phyloP scores from a whole-genome alignment of 192 early-diverging fungal species.

The Pilobolus umbonatus region DNA sequence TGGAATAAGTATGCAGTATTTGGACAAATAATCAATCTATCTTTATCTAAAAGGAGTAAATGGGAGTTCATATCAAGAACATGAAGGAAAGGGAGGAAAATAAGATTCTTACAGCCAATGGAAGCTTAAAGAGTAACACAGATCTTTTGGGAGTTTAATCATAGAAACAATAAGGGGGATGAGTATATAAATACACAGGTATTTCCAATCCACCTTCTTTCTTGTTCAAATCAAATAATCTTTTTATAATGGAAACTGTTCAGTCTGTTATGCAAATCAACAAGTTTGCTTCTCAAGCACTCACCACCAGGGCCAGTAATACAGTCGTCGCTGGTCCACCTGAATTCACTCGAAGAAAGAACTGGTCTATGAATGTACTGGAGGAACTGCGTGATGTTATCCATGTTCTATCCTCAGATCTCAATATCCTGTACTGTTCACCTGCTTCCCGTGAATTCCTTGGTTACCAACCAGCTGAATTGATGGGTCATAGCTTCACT shows the following conservation, averaged over 20 bases:
- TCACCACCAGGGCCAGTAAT: neutral
- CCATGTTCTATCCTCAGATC: conserved; percentile 38
- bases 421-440: conserved; percentile 39
- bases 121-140: no score
- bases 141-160: no score
- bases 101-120: no score
- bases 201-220: no score
- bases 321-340: neutral
- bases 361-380: conserved; percentile 41
- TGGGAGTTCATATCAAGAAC: no score
- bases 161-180: no score
- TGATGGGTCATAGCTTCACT: conserved; percentile 34
- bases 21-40: no score
- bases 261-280: conserved; percentile 12
- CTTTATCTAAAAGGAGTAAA: no score
- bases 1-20: no score
- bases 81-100: no score
- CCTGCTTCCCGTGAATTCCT: conserved; percentile 39
- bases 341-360: conserved; percentile 43
- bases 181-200: no score
- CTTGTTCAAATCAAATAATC: no score
- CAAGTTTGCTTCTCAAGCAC: conserved; percentile 13
- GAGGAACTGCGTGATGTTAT: conserved; percentile 40
- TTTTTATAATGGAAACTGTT: conserved; percentile 11
- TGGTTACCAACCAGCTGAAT: conserved; percentile 39